Conservation (phyloP, 1,139 yeast species). For the Suhomyces terraborum region DNA sequence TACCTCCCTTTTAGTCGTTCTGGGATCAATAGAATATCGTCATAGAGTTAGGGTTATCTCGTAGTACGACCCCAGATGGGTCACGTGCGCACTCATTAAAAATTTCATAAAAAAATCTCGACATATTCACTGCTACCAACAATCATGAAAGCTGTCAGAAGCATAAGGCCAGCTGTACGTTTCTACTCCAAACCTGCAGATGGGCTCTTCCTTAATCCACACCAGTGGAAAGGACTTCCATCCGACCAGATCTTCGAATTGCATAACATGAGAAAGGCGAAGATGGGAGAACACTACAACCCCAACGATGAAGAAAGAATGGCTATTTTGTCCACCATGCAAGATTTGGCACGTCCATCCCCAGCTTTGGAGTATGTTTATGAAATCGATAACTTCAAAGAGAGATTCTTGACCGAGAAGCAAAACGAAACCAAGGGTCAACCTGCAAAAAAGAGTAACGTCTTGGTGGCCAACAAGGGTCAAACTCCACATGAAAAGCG, state of each 20-base stretch:
- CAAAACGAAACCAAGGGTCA: constrained; percentile 41
- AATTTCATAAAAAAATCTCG: constrained; percentile 11
- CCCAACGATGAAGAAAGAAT: constrained; percentile 53
- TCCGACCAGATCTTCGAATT: constrained; percentile 62
- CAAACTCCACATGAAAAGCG: constrained; percentile 40
- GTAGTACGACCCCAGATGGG: too few species aligned
- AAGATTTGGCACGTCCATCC: constrained; percentile 31
- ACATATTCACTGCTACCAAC: constrained; percentile 3
- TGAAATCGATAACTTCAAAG: constrained; percentile 50
- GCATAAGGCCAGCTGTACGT: constrained; percentile 15
- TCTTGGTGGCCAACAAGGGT: constrained; percentile 42
- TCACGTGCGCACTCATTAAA: constrained; percentile 7
- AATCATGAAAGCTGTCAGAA: constrained; percentile 14
- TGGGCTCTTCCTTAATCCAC: constrained; percentile 53
- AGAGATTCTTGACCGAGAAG: constrained; percentile 47
- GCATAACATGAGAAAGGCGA: constrained; percentile 58
- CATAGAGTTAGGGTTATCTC: too few species aligned
- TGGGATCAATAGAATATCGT: too few species aligned
- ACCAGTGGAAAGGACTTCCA: constrained; percentile 68
- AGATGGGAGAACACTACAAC: constrained; percentile 58
- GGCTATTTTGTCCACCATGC: constrained; percentile 48
- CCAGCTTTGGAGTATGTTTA: constrained; percentile 48
- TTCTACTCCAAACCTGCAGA: constrained; percentile 20
- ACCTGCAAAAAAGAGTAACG: constrained; percentile 45
- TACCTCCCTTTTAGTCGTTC: too few species aligned